Evolutionary conservation across 768 basidiomycete species (phyloP), one percentile per base, ranked within the genome.

Genomic region (Glaciozyma martinii): DNA sequence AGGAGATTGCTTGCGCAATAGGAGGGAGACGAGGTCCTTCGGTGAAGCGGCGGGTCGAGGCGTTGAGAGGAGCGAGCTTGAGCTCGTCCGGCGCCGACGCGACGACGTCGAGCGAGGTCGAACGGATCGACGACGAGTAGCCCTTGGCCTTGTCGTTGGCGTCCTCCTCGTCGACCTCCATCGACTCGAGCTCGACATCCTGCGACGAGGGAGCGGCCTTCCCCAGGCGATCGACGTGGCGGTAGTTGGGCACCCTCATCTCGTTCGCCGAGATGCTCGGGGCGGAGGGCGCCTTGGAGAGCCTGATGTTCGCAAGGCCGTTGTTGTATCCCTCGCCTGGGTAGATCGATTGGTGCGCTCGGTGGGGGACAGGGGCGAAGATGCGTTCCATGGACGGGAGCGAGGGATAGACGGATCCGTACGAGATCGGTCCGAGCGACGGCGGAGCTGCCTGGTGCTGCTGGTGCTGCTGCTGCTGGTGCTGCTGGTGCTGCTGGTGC

Each of bases 201-300:
- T 25, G 25, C 40, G 47, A 0, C 37, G 47, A 33, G 4, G 66
- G 66, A 6, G 69, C 69, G 0, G 69, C 69, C 10, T 66, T 65
- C 47, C 62, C 56, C 32, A 70, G 42, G 2, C 69, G 63, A 10
- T 49, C 57, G 54, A 70, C 55, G 54, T 64, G 61, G 30, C 62
- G 62, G 55, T 66, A 70, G 32, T 62, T 63, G n/a, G 69, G 66
- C 47, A 61, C 32, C 5, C 63, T 56, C 61, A 59, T 61, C 53
- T 70, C 69, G 52, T 59, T 53, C 19, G 60, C 19, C 23, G 27
- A 19, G 66, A 70, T 55, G 23, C 66, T 52, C 23, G 70, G 70
- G 29, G 70, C 63, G 43, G 47, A 9, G 2, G 60, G 29, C 23
- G 68, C 21, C 54, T 64, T 64, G 49, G 62, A 44, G 16, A 64